phyloP scores from a whole-genome alignment of 192 early-diverging fungal species.

The Phlyctochytrium arcticum region DNA sequence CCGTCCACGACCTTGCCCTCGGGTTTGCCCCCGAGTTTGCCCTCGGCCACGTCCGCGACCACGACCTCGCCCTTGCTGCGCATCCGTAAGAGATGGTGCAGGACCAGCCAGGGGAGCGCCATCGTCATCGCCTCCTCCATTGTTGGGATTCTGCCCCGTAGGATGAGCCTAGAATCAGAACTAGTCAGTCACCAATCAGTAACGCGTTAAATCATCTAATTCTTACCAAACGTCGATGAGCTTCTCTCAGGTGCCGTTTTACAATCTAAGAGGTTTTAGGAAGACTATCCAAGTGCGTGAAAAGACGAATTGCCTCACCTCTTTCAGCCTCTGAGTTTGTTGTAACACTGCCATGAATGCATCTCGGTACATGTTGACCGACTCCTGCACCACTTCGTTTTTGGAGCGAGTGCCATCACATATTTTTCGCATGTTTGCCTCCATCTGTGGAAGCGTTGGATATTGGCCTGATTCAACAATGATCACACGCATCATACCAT shows the following conservation, averaged over 20 bases:
- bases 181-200: not conserved
- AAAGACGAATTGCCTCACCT: too few species aligned
- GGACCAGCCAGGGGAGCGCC: not conserved
- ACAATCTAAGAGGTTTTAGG: too few species aligned
- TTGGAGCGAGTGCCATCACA: constrained; percentile 62
- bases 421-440: constrained; percentile 71
- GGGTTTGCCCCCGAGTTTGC: not conserved
- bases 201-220: too few species aligned
- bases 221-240: too few species aligned
- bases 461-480: not conserved
- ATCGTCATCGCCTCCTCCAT: too few species aligned
- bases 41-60: not conserved
- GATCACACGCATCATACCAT: constrained; percentile 44
- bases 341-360: constrained; percentile 58
- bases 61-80: not conserved
- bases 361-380: constrained; percentile 62
- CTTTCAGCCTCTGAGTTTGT: constrained; percentile 48
- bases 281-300: too few species aligned
- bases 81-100: not conserved
- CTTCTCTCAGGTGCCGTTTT: too few species aligned
- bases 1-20: not conserved
- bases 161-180: not conserved
- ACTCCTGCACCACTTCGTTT: constrained; percentile 65
- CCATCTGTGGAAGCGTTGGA: constrained; percentile 51
- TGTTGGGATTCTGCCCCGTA: not conserved